These are phyloP conservation scores for Thelonectria blattea DNA, from an alignment of 2,329 filamentous ascomycete species.

Conservation along the genomic window DNA sequence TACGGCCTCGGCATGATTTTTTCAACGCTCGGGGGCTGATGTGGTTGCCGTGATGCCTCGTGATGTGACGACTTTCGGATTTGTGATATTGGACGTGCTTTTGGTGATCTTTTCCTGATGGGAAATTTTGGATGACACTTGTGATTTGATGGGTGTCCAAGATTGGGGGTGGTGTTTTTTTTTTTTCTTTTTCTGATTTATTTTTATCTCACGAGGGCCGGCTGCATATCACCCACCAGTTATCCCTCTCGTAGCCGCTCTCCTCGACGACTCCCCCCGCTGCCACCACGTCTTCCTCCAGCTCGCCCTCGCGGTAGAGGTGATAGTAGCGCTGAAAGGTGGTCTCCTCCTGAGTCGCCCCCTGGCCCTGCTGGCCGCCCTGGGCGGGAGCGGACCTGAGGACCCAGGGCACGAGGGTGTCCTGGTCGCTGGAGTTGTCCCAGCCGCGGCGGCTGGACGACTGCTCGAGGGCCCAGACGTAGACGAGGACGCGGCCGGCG, in stretches of 20 bases:
- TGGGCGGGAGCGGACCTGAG: conserved; percentile 48
- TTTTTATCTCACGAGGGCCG: conserved; percentile 31
- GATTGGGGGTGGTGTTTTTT: neutral
- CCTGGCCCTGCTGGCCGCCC: conserved; percentile 33
- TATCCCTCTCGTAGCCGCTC: conserved; percentile 93
- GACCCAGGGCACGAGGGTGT: conserved; percentile 96
- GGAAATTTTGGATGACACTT: neutral
- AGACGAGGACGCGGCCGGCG: conserved; percentile 78
- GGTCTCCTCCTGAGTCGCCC: conserved; percentile 35
- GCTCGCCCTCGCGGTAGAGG: conserved; percentile 83
- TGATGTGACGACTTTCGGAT: neutral
- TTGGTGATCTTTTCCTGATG: neutral
- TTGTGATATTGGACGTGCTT: neutral
- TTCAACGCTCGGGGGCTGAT: conserved; percentile 12
- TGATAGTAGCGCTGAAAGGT: conserved; percentile 94
- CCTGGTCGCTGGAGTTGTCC: conserved; percentile 83
- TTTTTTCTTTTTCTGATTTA: conserved; percentile 11
- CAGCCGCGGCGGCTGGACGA: conserved; percentile 84
- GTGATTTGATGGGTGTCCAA: no score
- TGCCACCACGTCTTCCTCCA: conserved; percentile 77
- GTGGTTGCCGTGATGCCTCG: neutral
- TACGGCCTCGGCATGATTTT: conserved; percentile 16
- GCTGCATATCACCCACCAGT: conserved; percentile 87
- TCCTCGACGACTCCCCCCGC: conserved; percentile 80
- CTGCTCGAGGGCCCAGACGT: conserved; percentile 97